A percentile compares a stretch with the other conserved stretches of the same genome.
These are phyloP conservation scores for Phoma sp. DNA, from an alignment of 2,329 filamentous ascomycete species.

Conservation along the genomic window DNA sequence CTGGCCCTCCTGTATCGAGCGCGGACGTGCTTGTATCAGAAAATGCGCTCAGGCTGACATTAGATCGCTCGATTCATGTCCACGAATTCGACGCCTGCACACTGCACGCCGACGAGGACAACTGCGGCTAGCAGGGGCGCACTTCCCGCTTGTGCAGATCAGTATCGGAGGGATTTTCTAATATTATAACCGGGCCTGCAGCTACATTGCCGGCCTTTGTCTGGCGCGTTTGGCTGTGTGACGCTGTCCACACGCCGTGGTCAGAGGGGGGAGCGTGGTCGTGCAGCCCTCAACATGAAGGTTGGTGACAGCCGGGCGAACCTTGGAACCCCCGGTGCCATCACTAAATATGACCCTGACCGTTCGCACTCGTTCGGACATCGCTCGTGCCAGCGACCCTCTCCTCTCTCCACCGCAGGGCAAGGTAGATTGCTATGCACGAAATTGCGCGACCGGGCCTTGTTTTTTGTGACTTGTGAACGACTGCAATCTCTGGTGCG, in stretches of 20 bases:
- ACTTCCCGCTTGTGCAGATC: constrained; percentile 33
- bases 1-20: constrained; percentile 22
- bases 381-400: constrained; percentile 21
- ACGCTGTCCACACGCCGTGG: constrained; percentile 17
- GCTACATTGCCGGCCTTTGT: neutral
- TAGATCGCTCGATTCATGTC: constrained; percentile 16
- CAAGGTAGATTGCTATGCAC: neutral
- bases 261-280: constrained; percentile 13
- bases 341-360: neutral
- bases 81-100: constrained; percentile 13
- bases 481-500: constrained; percentile 28
- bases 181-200: constrained; percentile 16
- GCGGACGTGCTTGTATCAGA: constrained; percentile 23
- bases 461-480: constrained; percentile 29
- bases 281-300: constrained; percentile 21
- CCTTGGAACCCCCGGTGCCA: too few relatives aligned
- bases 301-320: too few relatives aligned
- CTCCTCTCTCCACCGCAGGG: constrained; percentile 12
- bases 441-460: constrained; percentile 22
- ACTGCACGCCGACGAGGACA: constrained; percentile 23
- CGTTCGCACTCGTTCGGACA: constrained; percentile 1
- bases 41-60: constrained; percentile 18
- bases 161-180: constrained; percentile 29
- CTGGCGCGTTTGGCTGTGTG: constrained; percentile 7
- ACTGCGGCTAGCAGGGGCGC: constrained; percentile 36